Percentiles rank a stretch among this genome's conserved stretches.
phyloP scores from a whole-genome alignment of 2,329 filamentous ascomycete genomes.

The Calonectria ilicicola region DNA sequence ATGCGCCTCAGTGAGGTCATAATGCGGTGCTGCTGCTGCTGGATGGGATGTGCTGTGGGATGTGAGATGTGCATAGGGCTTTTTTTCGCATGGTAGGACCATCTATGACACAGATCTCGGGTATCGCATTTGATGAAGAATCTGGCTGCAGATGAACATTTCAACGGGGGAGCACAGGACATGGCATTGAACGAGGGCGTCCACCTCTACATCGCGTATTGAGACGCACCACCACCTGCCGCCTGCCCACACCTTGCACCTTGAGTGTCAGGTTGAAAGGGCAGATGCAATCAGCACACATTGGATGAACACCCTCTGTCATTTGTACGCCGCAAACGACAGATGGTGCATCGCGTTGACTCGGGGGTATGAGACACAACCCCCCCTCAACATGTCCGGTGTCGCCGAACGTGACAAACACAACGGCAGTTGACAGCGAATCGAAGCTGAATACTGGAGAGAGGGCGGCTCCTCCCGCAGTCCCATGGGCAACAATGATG shows the following conservation, averaged over 20 bases:
- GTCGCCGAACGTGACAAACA: slow-evolving; percentile 6
- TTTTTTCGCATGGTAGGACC: background rate
- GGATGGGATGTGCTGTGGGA: no score
- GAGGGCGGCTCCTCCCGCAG: slow-evolving; percentile 1
- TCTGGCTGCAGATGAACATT: background rate
- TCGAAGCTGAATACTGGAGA: background rate
- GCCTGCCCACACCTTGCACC: background rate
- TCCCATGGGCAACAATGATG: slow-evolving; percentile 3
- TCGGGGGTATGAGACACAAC: background rate
- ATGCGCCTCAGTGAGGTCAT: background rate
- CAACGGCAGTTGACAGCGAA: slow-evolving; percentile 6
- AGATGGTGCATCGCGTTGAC: background rate
- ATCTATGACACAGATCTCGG: slow-evolving; percentile 19
- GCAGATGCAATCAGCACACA: background rate
- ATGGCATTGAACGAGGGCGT: background rate
- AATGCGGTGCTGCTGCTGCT: background rate
- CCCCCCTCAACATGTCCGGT: background rate
- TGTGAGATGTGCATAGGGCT: background rate
- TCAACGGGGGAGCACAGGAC: background rate
- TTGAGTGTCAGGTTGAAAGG: background rate
- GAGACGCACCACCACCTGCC: background rate
- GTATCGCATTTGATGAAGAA: slow-evolving; percentile 11
- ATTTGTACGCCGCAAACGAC: background rate
- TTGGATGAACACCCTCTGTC: slow-evolving; percentile 1
- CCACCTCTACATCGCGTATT: background rate